phyloP scores from a whole-genome alignment of 345 rosid species.

The Gossypium raimondii region DNA sequence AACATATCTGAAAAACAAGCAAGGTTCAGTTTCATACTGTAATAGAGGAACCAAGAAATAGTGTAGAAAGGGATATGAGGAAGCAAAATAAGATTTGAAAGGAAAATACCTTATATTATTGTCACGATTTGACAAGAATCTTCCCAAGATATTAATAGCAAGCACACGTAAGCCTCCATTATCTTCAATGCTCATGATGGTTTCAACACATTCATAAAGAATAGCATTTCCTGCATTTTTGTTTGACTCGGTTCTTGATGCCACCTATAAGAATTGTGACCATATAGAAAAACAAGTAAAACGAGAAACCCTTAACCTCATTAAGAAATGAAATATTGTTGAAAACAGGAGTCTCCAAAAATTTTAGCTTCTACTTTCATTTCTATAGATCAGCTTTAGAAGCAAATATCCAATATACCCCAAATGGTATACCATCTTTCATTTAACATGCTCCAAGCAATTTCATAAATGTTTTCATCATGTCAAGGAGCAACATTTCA shows the following conservation, averaged over 20 bases:
- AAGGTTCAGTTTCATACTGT: constrained; percentile 12
- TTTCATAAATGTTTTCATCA: neutral
- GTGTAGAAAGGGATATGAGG: constrained; percentile 18
- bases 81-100: neutral
- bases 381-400: neutral
- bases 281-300: constrained; percentile 13
- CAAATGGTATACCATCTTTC: neutral
- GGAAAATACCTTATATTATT: constrained; percentile 80
- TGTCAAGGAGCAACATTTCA: neutral
- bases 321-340: neutral
- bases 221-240: constrained; percentile 99
- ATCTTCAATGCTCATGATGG: constrained; percentile 97
- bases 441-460: neutral
- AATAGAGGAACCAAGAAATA: constrained; percentile 10
- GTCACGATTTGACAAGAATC: constrained; percentile 96
- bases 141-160: constrained; percentile 96
- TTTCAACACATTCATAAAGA: constrained; percentile 93
- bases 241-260: constrained; percentile 95
- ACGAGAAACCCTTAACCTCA: neutral
- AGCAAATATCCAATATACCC: constrained; percentile 4
- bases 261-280: constrained; percentile 54
- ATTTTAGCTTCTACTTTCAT: neutral
- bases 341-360: constrained; percentile 4
- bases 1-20: constrained; percentile 66
- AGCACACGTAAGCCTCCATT: constrained; percentile 94